Percentiles rank a stretch among this genome's conserved stretches.
Conservation (phyloP, 1,284 basidiomycete species). For the Leccinum subfulvum region DNA sequence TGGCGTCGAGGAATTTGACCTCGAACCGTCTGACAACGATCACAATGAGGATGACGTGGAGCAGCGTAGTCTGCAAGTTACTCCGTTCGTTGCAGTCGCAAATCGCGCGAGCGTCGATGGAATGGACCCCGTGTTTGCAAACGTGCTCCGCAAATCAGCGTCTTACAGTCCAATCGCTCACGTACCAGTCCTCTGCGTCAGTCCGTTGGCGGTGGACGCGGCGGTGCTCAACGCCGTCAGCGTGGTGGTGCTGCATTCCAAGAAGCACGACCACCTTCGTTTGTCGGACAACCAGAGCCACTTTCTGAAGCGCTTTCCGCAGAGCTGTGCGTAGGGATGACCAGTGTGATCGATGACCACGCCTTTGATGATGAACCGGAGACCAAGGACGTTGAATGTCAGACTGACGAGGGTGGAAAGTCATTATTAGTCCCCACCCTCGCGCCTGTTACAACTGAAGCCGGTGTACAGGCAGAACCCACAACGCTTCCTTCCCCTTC, state of each 20-base stretch:
- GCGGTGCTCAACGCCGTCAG: slow-evolving; percentile 50
- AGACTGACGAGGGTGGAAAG: slow-evolving; percentile 46
- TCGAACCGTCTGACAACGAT: slow-evolving; percentile 36
- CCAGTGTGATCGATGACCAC: slow-evolving; percentile 42
- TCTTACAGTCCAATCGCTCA: slow-evolving; percentile 53
- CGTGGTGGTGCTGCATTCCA: slow-evolving; percentile 66
- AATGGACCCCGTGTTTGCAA: slow-evolving; percentile 82
- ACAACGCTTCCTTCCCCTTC: slow-evolving; percentile 22
- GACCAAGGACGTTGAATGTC: slow-evolving; percentile 61
- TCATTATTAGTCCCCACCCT: slow-evolving; percentile 28
- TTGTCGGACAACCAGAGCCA: slow-evolving; percentile 67
- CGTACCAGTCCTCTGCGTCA: slow-evolving; percentile 57
- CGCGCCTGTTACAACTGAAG: slow-evolving; percentile 34
- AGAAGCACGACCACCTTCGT: slow-evolving; percentile 62
- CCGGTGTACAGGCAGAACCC: slow-evolving; percentile 35
- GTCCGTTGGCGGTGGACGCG: slow-evolving; percentile 46
- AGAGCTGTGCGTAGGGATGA: slow-evolving; percentile 59
- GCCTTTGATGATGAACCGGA: slow-evolving; percentile 49
- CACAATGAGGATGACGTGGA: slow-evolving; percentile 38
- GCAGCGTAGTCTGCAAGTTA: slow-evolving; percentile 37
- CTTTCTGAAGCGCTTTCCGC: slow-evolving; percentile 46
- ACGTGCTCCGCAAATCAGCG: slow-evolving; percentile 61
- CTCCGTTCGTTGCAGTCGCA: slow-evolving; percentile 42
- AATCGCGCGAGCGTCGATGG: slow-evolving; percentile 73
- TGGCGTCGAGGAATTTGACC: slow-evolving; percentile 37